Evolutionary conservation across 345 rosid species (phyloP).

Genomic region (Rubroshorea leprosula): DNA sequence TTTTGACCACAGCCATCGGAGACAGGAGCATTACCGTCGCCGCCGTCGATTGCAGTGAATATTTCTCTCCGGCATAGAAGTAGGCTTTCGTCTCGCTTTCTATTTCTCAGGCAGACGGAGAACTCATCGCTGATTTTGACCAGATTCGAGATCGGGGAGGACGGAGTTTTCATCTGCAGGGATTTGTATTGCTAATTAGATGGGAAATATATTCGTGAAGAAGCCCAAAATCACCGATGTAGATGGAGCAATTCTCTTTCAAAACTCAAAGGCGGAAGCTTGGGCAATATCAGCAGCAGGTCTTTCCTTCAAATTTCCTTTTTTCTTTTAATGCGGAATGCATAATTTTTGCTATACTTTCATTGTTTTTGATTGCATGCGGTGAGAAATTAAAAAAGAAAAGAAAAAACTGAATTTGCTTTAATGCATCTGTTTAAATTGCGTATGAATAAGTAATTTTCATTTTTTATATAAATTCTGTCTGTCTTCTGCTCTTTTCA

Average conservation of each 20-base stretch:
- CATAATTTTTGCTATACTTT: too few relatives aligned
- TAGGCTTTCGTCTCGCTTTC: too few relatives aligned
- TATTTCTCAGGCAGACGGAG: too few relatives aligned
- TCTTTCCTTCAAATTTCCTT: constrained; percentile 15
- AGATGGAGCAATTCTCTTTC: constrained; percentile 82
- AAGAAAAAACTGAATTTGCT: too few relatives aligned
- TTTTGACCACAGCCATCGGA: too few relatives aligned
- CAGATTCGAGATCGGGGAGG: too few relatives aligned
- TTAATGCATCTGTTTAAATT: background rate
- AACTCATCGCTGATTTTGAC: too few relatives aligned
- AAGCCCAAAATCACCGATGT: constrained; percentile 92
- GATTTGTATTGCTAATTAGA: background rate
- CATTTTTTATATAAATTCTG: background rate
- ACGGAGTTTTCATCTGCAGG: too few relatives aligned
- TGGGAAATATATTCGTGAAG: constrained; percentile 94
- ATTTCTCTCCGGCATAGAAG: too few relatives aligned
- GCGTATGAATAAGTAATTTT: background rate
- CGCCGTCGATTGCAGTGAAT: too few relatives aligned
- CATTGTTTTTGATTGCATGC: background rate
- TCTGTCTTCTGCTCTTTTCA: constrained; percentile 18
- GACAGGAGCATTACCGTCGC: too few relatives aligned
- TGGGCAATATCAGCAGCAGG: constrained; percentile 86
- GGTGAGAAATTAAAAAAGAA: too few relatives aligned
- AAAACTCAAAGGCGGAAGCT: constrained; percentile 96
- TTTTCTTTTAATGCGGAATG: background rate